Evolutionary conservation across 345 rosid species (phyloP).

Genomic region (Draba incana): DNA sequence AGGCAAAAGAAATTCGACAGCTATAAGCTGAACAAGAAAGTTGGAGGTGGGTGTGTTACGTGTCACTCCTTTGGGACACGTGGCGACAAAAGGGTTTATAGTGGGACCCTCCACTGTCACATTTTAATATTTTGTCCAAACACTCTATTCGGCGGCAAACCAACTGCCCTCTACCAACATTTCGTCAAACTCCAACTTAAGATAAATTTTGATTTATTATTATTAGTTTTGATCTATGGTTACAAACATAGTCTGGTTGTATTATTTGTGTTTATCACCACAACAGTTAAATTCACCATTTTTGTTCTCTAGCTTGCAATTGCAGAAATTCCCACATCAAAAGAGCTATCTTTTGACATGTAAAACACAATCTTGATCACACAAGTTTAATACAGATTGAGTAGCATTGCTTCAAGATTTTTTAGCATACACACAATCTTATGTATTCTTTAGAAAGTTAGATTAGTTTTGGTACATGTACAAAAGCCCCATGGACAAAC

Average conservation of each 20-base stretch:
- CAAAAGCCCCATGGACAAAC: slow-evolving; percentile 9
- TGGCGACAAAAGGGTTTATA: not conserved
- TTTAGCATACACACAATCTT: not conserved
- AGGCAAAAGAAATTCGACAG: not conserved
- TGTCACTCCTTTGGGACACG: slow-evolving; percentile 30
- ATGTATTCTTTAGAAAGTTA: not conserved
- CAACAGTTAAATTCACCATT: no score
- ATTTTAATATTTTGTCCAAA: not conserved
- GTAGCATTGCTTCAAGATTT: not conserved
- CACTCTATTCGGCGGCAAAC: no score
- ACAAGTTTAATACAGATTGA: not conserved
- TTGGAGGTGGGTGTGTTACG: slow-evolving; percentile 22
- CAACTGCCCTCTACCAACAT: no score
- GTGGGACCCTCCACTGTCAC: not conserved
- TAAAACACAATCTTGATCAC: no score
- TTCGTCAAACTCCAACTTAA: no score
- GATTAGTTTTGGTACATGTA: not conserved
- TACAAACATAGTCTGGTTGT: no score
- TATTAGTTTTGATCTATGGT: no score
- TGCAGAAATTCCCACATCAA: not conserved
- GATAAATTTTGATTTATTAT: no score
- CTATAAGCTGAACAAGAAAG: slow-evolving; percentile 21
- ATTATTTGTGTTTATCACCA: not conserved
- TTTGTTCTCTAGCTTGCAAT: not conserved
- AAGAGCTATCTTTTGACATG: no score